Conservation (phyloP, 164 flowering plant genomes). For the Liriodendron chinense region DNA sequence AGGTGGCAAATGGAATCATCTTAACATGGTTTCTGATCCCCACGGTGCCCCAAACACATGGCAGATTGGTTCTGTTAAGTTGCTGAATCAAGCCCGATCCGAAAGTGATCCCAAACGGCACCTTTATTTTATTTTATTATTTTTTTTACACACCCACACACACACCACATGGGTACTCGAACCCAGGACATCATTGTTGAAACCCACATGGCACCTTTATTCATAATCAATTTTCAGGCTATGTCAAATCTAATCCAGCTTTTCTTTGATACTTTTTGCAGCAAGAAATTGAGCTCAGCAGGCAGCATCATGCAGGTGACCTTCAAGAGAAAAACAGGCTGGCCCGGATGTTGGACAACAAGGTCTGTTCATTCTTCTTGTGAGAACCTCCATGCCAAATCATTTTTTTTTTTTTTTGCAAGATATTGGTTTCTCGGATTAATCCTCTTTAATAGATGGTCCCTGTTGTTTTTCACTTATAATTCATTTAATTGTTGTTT, state of each 20-base stretch:
- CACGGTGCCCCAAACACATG: too few relatives aligned
- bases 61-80: too few relatives aligned
- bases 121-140: too few relatives aligned
- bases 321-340: conserved; percentile 77
- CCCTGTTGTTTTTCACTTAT: not conserved
- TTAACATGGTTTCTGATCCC: too few relatives aligned
- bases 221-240: not conserved
- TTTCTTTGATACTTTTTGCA: conserved; percentile 30
- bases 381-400: not conserved
- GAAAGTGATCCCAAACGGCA: too few relatives aligned
- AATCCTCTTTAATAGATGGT: not conserved
- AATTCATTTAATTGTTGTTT: not conserved
- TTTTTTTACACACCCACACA: too few relatives aligned
- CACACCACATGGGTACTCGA: too few relatives aligned
- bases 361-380: conserved; percentile 39
- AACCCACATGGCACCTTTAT: too few relatives aligned
- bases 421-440: not conserved
- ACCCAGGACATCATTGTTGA: too few relatives aligned
- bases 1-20: too few relatives aligned
- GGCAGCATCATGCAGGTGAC: conserved; percentile 79
- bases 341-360: conserved; percentile 61
- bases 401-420: too few relatives aligned
- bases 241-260: not conserved
- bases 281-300: conserved; percentile 80
- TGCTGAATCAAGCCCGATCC: too few relatives aligned